Evolutionary conservation across 2,329 filamentous ascomycete genomes (phyloP), one percentile per base, ranked within the genome.

Genomic region (Pseudocercospora cruenta): DNA sequence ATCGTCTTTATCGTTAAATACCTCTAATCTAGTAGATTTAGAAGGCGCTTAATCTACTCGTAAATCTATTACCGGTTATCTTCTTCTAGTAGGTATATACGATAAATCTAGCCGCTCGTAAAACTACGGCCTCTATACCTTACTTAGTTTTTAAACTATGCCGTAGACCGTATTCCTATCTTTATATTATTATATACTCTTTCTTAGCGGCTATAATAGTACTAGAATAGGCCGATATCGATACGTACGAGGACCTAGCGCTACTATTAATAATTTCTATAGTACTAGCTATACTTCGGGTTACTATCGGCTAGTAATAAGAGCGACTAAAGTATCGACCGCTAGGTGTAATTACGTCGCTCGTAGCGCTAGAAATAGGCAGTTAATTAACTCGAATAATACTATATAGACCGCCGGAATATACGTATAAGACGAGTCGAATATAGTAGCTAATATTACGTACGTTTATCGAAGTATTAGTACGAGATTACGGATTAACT

Each of bases 1-100:
- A 49, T 22, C 6, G 9, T 21, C 8, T 49, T 22, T 22, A 7
- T 9, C 21, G 21, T 49, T 49, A 16, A 8, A 8, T 49, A 49
- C 45, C 45, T 49, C 45, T 49, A 49, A 49, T 49, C 45, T 49
- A 49, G 45, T 49, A 21, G 45, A 49, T 49, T 49, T 22, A 49
- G n/a, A 49, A 49, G 45, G n/a, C 9, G 9, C 22, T n/a, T 49
- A 49, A 49, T 49, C n/a, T 49, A 49, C n/a, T 49, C 1, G 3
- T 10, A 22, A 49, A 49, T 49, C 21, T 21, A 49, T 1, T 49
- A 4, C 12, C 9, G 9, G 45, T 19, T 8, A 8, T 8, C 45
- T 49, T 49, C 21, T 7, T 49, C 1, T 19, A 22, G 45, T 8
- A 49, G 45, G n/a, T 49, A 49, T 49, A 49, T 10, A 9, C 33